Evolutionary conservation across 2,329 filamentous ascomycete species (phyloP), one percentile per base, ranked within the genome.

Genomic region (Neofusicoccum cordaticola): DNA sequence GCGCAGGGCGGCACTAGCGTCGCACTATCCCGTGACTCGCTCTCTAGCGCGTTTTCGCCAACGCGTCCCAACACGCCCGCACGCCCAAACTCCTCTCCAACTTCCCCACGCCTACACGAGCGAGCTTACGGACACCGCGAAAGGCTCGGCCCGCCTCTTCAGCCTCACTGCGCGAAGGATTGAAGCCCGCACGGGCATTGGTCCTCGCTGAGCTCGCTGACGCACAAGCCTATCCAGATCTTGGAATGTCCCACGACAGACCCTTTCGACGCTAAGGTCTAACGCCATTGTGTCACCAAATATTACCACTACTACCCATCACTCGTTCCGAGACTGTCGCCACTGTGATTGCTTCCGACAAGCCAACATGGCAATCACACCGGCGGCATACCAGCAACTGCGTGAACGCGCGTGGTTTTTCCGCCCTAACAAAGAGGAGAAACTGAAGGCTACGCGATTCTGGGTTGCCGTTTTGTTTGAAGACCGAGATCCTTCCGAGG

Each of bases 381-480:
- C 5, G 17, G 45, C 58, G 15, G 35, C 19, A 3, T 62, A 62
- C 45, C 34, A 45, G 11, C 45, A 4, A 8, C 37, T 63, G 22
- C 50, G 50, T 17, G 37, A 53, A 12, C 31, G 42, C 34, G 69
- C 69, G 4, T 68, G 66, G 34, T 27, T 34, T 3, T 65, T 69
- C 3, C 65, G 68, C 31, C 73, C 73, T 15, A 19, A 57, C 4
- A 56, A 70, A 17, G 19, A 31, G 27, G 27, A 31, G 27, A 31
- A 63, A 0, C 37, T 74, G 1, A 72, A 71, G 22, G 37, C 70
- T 1, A 70, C 67, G 31, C 67, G 71, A 15, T 77, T 70, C 61
- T 74, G 73, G 70, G 70, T 79, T 13, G 77, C 71, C 13, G 67
- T 80, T n/a, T 68, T 79, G 2, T 60, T 66, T 19, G 67, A 71